Conservation (phyloP, 768 basidiomycete genomes). For the Trametes gibbosa region DNA sequence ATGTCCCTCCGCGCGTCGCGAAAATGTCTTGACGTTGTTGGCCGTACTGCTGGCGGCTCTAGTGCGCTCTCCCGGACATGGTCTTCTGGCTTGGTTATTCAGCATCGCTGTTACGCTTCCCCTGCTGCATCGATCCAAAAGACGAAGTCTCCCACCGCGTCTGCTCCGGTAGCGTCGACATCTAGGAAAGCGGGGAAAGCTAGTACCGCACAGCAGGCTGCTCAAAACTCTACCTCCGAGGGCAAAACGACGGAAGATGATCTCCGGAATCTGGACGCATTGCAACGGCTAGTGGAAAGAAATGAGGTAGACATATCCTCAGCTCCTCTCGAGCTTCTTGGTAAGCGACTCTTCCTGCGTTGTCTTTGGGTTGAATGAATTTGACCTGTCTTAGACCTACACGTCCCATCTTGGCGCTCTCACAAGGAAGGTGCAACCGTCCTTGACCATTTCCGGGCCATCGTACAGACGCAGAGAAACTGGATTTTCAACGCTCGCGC, state of each 20-base stretch:
- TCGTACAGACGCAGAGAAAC: slow-evolving; percentile 14
- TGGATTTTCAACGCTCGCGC: slow-evolving; percentile 33
- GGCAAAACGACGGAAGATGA: slow-evolving; percentile 10
- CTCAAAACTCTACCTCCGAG: neutral
- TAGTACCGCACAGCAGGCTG: neutral
- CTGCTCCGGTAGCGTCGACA: slow-evolving; percentile 6
- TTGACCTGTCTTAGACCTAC: slow-evolving; percentile 18
- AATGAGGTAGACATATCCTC: slow-evolving; percentile 10
- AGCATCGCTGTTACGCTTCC: slow-evolving; percentile 13
- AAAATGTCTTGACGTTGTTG: slow-evolving; percentile 17
- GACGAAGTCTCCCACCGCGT: slow-evolving; percentile 1
- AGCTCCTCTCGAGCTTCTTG: slow-evolving; percentile 7
- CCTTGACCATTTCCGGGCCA: slow-evolving; percentile 17
- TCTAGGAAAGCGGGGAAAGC: slow-evolving; percentile 3
- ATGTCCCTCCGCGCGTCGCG: slow-evolving; percentile 12
- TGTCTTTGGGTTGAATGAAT: neutral
- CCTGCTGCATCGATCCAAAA: slow-evolving; percentile 7
- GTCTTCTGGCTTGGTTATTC: slow-evolving; percentile 8
- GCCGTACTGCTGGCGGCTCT: neutral
- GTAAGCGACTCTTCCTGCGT: neutral
- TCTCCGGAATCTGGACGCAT: slow-evolving; percentile 12
- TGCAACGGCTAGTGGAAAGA: slow-evolving; percentile 9
- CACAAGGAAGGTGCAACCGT: slow-evolving; percentile 16
- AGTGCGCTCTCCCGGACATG: slow-evolving; percentile 6
- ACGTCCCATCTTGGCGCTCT: slow-evolving; percentile 21